Base-by-base conservation (phyloP, 2,329 filamentous ascomycete species). In the Nannizziopsis arthrosporioides region DNA sequence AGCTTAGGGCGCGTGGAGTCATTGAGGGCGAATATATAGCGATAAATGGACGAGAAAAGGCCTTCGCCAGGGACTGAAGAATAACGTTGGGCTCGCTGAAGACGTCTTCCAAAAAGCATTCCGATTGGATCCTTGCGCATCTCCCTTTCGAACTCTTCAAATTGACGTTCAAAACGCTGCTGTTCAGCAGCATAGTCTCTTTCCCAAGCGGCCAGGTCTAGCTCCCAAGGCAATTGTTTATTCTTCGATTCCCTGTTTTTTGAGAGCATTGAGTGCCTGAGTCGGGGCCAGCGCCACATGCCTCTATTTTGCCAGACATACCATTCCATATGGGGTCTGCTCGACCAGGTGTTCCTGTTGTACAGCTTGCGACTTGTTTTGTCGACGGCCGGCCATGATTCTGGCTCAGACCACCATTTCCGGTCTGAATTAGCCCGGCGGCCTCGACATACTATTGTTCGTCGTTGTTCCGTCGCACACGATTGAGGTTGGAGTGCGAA, bases 81-180 rank as follows among this genome's bases (percentile, higher is more conserved):
- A 14, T 61, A 54, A 4, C 57, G 58, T 7, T 27, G 39, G 22
- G 27, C 5, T 18, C 31, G 45, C 9, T 59, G 52, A 41, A 63
- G 52, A 34, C 61, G 58, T 42, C 58, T 61, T 11, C 67, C 67
- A 53, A 71, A 71, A 2, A 70, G 39, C 27, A 62, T 62, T n/a
- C 54, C 54, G 50, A 65, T 68, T 5, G 68, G 67, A 55, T 70
- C 66, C 12, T 52, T 54, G 34, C 66, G 60, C 15, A 69, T 56
- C 12, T 56, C 54, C 35, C 56, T 63, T 54, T 60, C 62, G 40
- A 69, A 56, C 40, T 61, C 55, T 12, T 65, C 58, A 52, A 69
- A 66, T 57, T 67, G 59, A 10, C 54, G 49, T 9, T 59, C 54
- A 18, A 57, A 51, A 10, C 54, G 58, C 11, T 52, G 46, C 19